phyloP scores from a whole-genome alignment of 2,329 filamentous ascomycete genomes.

The Colletotrichum tabaci region DNA sequence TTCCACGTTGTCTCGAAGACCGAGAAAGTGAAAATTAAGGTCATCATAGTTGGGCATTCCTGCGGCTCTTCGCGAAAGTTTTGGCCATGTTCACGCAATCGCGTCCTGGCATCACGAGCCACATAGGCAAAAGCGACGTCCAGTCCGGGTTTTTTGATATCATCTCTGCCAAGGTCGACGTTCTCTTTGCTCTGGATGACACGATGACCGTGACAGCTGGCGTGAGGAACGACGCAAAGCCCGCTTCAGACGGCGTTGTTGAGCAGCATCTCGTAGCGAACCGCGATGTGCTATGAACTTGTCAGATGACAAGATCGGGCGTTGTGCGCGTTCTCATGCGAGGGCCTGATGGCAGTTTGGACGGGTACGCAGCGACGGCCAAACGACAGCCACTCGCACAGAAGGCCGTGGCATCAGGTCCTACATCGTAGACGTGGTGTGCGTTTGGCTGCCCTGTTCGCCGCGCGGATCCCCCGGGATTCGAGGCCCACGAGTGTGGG shows the following conservation, averaged over 20 bases:
- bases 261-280: slow-evolving; percentile 31
- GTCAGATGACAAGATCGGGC: slow-evolving; percentile 39
- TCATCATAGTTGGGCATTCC: neutral
- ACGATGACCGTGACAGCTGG: slow-evolving; percentile 20
- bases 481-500: neutral
- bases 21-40: neutral
- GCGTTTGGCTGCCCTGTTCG: neutral
- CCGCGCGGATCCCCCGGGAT: slow-evolving; percentile 5
- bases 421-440: neutral
- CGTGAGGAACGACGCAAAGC: slow-evolving; percentile 13
- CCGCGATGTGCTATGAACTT: slow-evolving; percentile 12
- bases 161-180: neutral
- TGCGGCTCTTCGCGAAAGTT: slow-evolving; percentile 24
- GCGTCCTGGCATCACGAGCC: slow-evolving; percentile 4
- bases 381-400: neutral
- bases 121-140: slow-evolving; percentile 25
- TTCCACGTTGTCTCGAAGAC: neutral
- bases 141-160: neutral
- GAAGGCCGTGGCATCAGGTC: neutral
- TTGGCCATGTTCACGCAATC: slow-evolving; percentile 2
- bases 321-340: slow-evolving; percentile 20
- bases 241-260: slow-evolving; percentile 33
- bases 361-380: slow-evolving; percentile 20
- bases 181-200: slow-evolving; percentile 17
- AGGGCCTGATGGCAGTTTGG: slow-evolving; percentile 14